Evolutionary conservation across 345 rosid species (phyloP).

Genomic region (Carallia pectinifolia): DNA sequence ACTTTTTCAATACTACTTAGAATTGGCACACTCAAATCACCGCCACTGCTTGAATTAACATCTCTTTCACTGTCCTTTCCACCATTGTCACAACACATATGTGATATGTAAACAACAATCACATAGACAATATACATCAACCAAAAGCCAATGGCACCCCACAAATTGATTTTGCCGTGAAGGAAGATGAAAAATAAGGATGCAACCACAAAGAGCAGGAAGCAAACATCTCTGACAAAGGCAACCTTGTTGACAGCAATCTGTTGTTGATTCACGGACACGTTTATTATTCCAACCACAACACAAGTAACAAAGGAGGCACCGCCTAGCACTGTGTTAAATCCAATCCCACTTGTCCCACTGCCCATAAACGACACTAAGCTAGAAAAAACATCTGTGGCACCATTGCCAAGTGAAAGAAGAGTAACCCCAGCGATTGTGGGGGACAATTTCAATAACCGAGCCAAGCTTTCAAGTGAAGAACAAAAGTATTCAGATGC

Average conservation of each 20-base stretch:
- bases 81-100: slow-evolving; percentile 18
- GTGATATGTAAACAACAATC: slow-evolving; percentile 47
- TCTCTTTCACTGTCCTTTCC: slow-evolving; percentile 11
- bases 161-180: slow-evolving; percentile 51
- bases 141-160: slow-evolving; percentile 59
- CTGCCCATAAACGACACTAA: slow-evolving; percentile 63
- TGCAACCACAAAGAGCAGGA: slow-evolving; percentile 55
- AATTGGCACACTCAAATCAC: slow-evolving; percentile 39
- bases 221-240: slow-evolving; percentile 68
- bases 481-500: slow-evolving; percentile 90
- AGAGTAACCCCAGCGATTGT: slow-evolving; percentile 89
- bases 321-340: slow-evolving; percentile 74
- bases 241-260: slow-evolving; percentile 46
- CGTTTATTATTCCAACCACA: slow-evolving; percentile 71
- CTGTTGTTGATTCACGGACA: slow-evolving; percentile 35
- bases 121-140: slow-evolving; percentile 60
- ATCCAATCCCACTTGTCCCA: slow-evolving; percentile 55
- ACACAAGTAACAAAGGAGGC: slow-evolving; percentile 71
- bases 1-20: slow-evolving; percentile 31
- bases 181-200: slow-evolving; percentile 49
- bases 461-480: slow-evolving; percentile 70
- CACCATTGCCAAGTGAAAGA: slow-evolving; percentile 90
- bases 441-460: slow-evolving; percentile 67
- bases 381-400: slow-evolving; percentile 81
- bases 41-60: slow-evolving; percentile 19